Evolutionary conservation across 345 rosid genomes (phyloP).

Genomic region (Boechera divaricarpa): DNA sequence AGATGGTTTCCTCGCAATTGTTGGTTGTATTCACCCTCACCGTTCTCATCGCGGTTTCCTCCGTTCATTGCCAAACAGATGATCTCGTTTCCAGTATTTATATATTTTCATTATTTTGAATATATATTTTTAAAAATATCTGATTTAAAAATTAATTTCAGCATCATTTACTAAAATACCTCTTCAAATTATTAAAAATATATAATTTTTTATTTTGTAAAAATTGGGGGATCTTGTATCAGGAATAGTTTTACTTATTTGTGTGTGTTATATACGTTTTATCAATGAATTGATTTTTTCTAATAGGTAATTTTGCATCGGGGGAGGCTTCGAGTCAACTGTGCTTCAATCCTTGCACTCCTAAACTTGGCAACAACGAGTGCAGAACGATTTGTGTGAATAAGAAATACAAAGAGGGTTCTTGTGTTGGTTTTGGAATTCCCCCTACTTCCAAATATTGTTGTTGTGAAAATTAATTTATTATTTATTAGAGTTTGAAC

Average conservation of each 20-base stretch:
- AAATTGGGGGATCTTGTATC: not conserved
- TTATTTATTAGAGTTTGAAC: not conserved
- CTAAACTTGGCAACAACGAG: constrained; percentile 9
- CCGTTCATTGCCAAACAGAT: constrained; percentile 1
- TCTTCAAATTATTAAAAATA: not conserved
- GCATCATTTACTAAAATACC: not conserved
- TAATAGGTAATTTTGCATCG: not conserved
- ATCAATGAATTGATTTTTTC: not conserved
- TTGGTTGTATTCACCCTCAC: not conserved
- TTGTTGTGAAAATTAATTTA: constrained; percentile 24
- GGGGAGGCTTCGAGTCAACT: not conserved
- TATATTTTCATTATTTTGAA: not conserved
- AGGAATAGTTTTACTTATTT: not conserved
- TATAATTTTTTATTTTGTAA: not conserved
- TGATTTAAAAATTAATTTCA: not conserved
- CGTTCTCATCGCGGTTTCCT: not conserved
- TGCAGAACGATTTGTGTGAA: constrained; percentile 28
- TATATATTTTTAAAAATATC: not conserved
- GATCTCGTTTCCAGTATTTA: not conserved
- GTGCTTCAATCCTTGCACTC: constrained; percentile 29
- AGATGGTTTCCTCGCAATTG: constrained; percentile 10
- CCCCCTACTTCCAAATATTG: constrained; percentile 18
- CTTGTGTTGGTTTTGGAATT: constrained; percentile 26
- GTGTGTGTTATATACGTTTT: not conserved
- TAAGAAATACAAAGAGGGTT: constrained; percentile 35